Evolutionary conservation across 2,329 filamentous ascomycete genomes (phyloP), one percentile per base, ranked within the genome.

Genomic region (Aspergillus felis): DNA sequence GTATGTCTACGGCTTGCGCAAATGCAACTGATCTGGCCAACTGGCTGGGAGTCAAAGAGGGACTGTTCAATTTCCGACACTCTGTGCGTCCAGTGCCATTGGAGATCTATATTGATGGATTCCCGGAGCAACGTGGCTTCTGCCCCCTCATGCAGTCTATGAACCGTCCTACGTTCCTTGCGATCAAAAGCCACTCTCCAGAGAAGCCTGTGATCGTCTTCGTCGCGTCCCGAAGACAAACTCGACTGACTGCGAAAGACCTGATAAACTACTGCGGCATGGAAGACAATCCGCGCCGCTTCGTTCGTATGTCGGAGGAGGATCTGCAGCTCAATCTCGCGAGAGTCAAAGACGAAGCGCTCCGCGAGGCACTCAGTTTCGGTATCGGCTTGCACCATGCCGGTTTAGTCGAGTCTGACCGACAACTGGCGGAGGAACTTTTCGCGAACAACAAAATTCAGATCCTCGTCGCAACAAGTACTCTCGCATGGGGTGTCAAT

Each of bases 1-100:
- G 94, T n/a, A 99, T 99, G 95, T 99, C 94, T 2, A 99, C 94
- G 20, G 95, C 94, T 9, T 97, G 93, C 67, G 94, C 94, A 14
- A 99, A 99, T 70, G 94, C 95, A 2, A 90, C 85, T 14, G 95
- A 99, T 72, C 81, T 99, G 38, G 95, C 84, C 2, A 97, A 96
- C 68, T 99, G 94, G 94, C 83, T 99, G 2, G 94, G 94, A 50
- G 95, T 99, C 42, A 97, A 96, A 71, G 90, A 96, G 68, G 93
- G 88, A 3, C 76, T 99, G 25, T 99, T 96, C 83, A 99, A 99
- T 75, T 99, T 99, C 76, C 85, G 92, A 28, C 94, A 99, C 71
- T 97, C 92, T 0, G 95, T 99, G 38, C 91, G 94, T 25, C 94
- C 95, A 2, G 95, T 99, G 9, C 94, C 95, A 0, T 76, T 99